Conservation (phyloP, 495 filamentous ascomycete species). For the Amorphotheca resinae region DNA sequence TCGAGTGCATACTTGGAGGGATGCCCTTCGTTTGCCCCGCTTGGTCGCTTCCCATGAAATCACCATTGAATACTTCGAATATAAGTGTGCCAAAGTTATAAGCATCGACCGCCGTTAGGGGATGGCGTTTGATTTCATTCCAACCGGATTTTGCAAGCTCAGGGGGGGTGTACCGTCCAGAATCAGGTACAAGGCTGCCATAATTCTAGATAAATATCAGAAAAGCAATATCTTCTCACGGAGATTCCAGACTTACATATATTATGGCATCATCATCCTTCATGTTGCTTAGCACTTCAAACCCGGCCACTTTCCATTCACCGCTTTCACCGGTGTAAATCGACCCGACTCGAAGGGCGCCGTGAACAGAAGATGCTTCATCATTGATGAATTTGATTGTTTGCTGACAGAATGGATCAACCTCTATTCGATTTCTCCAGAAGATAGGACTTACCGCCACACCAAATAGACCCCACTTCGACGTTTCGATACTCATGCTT, state of each 20-base stretch:
- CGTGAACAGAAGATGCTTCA: constrained; percentile 83
- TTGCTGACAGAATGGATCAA: constrained; percentile 35
- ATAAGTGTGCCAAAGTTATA: constrained; percentile 77
- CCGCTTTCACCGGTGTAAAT: constrained; percentile 90
- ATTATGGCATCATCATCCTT: constrained; percentile 91
- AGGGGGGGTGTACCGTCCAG: constrained; percentile 67
- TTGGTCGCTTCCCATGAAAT: constrained; percentile 58
- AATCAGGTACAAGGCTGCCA: constrained; percentile 75
- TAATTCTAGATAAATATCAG: constrained; percentile 44
- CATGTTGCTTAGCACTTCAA: constrained; percentile 86
- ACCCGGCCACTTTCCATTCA: constrained; percentile 92
- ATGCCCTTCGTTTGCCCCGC: constrained; percentile 74
- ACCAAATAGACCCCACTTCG: constrained; percentile 88
- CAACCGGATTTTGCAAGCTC: constrained; percentile 80
- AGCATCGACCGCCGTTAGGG: constrained; percentile 70
- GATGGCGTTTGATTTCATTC: constrained; percentile 74
- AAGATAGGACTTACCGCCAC: constrained; percentile 52
- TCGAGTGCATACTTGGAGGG: constrained; percentile 73
- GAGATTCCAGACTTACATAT: constrained; percentile 50
- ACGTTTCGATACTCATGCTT: constrained; percentile 72
- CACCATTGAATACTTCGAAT: constrained; percentile 85
- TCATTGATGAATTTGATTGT: constrained; percentile 93
- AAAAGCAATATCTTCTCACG: background rate
- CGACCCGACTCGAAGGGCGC: constrained; percentile 69
- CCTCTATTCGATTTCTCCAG: constrained; percentile 1